Evolutionary conservation across 495 filamentous ascomycete species (phyloP).

Genomic region (Xylaria scruposa): DNA sequence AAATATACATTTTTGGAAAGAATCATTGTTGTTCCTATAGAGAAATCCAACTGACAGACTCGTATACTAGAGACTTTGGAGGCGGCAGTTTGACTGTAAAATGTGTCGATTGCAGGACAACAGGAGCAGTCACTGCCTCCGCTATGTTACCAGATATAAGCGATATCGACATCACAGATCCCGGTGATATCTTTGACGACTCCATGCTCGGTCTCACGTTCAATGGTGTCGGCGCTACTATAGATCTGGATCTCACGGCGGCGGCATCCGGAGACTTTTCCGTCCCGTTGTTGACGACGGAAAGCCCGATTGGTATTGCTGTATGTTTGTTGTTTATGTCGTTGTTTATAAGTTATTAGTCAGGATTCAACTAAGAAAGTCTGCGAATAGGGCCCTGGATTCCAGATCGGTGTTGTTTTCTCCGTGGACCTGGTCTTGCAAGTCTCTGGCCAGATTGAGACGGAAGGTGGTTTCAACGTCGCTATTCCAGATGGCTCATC

Average conservation of each 20-base stretch:
- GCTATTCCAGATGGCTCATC: slow-evolving; percentile 40
- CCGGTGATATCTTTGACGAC: slow-evolving; percentile 32
- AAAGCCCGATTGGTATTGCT: slow-evolving; percentile 36
- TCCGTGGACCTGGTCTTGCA: slow-evolving; percentile 37
- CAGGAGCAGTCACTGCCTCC: slow-evolving; percentile 30
- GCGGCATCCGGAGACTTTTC: slow-evolving; percentile 29
- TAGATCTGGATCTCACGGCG: slow-evolving; percentile 30
- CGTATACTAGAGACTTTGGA: background rate
- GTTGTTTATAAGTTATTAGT: background rate
- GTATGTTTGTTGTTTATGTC: slow-evolving; percentile 21
- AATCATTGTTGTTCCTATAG: too few relatives aligned
- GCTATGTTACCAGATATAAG: slow-evolving; percentile 36
- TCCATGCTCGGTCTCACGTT: slow-evolving; percentile 35
- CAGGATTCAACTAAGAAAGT: background rate
- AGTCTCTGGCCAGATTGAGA: slow-evolving; percentile 32
- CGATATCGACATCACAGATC: slow-evolving; percentile 28
- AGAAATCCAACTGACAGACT: background rate
- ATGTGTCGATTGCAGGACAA: slow-evolving; percentile 37
- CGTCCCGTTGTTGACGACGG: slow-evolving; percentile 29
- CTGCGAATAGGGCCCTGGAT: slow-evolving; percentile 32
- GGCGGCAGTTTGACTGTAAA: slow-evolving; percentile 13
- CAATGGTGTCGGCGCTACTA: slow-evolving; percentile 34
- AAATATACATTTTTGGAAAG: too few relatives aligned
- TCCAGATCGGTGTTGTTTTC: slow-evolving; percentile 41
- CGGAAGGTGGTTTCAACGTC: slow-evolving; percentile 41